Evolutionary conservation across 176 grass and related monocot species (phyloP).

Genomic region (Paspalum notatum): DNA sequence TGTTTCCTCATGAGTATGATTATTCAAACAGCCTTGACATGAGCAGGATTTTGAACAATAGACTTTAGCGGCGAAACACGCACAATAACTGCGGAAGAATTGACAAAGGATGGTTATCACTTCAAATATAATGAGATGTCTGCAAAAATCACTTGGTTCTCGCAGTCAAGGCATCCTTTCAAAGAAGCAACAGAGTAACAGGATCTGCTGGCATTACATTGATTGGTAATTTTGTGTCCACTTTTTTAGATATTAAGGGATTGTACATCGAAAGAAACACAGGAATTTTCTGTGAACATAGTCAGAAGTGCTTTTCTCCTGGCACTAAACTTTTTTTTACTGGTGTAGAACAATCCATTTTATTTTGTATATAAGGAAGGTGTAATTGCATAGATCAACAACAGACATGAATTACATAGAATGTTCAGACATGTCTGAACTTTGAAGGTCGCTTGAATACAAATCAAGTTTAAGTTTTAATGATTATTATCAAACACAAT

Average conservation of each 20-base stretch:
- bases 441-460: neutral
- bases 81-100: constrained; percentile 63
- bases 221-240: neutral
- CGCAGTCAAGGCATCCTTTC: neutral
- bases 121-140: neutral
- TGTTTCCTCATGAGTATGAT: constrained; percentile 59
- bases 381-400: neutral
- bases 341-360: neutral
- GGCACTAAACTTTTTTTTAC: neutral
- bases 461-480: neutral
- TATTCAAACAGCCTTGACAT: constrained; percentile 73
- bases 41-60: constrained; percentile 68
- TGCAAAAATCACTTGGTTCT: neutral
- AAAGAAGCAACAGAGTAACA: neutral
- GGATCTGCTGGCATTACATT: neutral
- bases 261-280: constrained; percentile 7
- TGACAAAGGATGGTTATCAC: constrained; percentile 11
- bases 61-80: constrained; percentile 75
- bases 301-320: neutral
- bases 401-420: neutral
- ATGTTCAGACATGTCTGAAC: neutral
- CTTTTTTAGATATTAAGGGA: neutral
- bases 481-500: neutral
- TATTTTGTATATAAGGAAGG: neutral
- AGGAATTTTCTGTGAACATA: neutral